A percentile compares a stretch with the other conserved stretches of the same genome.
phyloP scores from a whole-genome alignment of 2,329 filamentous ascomycete species.

The Fusarium incarnatum region DNA sequence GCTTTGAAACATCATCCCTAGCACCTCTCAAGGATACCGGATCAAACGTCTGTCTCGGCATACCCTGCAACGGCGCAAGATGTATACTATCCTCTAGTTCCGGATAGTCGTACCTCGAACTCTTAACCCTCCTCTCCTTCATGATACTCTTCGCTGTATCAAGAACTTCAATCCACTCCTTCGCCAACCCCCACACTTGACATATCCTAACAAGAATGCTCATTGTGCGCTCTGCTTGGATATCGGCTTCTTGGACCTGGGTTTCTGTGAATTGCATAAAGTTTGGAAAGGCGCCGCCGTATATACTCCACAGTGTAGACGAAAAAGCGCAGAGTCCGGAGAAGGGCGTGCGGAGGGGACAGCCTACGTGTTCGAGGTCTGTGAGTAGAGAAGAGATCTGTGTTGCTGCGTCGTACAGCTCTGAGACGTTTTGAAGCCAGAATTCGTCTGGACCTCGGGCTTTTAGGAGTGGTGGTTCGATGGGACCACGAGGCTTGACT shows the following conservation, averaged over 20 bases:
- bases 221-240: slow-evolving; percentile 32
- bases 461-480: slow-evolving; percentile 41
- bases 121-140: slow-evolving; percentile 22
- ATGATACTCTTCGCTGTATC: slow-evolving; percentile 40
- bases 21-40: not conserved
- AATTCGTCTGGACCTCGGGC: slow-evolving; percentile 33
- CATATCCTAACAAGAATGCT: slow-evolving; percentile 27
- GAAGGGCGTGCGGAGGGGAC: slow-evolving; percentile 40
- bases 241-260: slow-evolving; percentile 12
- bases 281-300: slow-evolving; percentile 37
- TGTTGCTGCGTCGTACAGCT: slow-evolving; percentile 38
- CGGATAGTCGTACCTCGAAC: slow-evolving; percentile 43
- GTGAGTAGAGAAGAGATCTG: slow-evolving; percentile 41
- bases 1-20: not conserved
- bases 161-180: slow-evolving; percentile 44
- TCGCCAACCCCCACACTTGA: slow-evolving; percentile 37
- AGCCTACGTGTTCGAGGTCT: slow-evolving; percentile 38
- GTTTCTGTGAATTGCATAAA: slow-evolving; percentile 33
- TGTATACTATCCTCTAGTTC: slow-evolving; percentile 44
- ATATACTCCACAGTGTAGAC: slow-evolving; percentile 29
- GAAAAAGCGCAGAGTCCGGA: slow-evolving; percentile 41
- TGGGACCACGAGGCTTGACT: slow-evolving; percentile 37
- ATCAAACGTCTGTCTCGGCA: slow-evolving; percentile 39
- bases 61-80: slow-evolving; percentile 40
- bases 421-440: slow-evolving; percentile 32